phyloP scores from a whole-genome alignment of 2,329 filamentous ascomycete species.

The Lomentospora prolificans region DNA sequence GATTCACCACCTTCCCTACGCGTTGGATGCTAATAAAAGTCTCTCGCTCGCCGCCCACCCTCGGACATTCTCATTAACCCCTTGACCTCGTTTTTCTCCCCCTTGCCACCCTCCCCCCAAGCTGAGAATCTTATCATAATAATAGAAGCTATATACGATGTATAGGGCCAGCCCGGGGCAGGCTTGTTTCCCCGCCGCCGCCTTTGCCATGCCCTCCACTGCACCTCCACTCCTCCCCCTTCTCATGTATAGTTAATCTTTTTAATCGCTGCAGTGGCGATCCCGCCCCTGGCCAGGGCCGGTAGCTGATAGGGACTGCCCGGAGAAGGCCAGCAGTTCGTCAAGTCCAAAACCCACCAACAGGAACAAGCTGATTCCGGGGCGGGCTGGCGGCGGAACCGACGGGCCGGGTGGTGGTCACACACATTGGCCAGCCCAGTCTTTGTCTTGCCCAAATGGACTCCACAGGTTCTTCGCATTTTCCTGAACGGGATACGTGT shows the following conservation, averaged over 20 bases:
- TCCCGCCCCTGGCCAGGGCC: not conserved
- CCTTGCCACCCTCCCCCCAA: not conserved
- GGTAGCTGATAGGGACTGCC: not conserved
- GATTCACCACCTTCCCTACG: not conserved
- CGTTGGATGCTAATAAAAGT: too few species aligned
- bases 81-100: not conserved
- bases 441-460: not conserved
- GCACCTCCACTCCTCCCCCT: not conserved
- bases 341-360: not conserved
- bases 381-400: not conserved
- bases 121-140: not conserved
- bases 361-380: not conserved
- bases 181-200: not conserved
- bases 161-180: not conserved
- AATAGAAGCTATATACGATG: not conserved
- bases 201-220: not conserved
- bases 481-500: not conserved
- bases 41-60: too few species aligned
- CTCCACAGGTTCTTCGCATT: conserved; percentile 1
- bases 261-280: not conserved
- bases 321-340: too few species aligned
- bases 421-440: not conserved
- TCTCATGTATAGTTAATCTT: not conserved
- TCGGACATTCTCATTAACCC: not conserved
- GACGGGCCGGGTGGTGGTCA: not conserved